These are phyloP conservation scores for Citrus inodora DNA, from an alignment of 345 rosid species.

Conservation along the genomic window DNA sequence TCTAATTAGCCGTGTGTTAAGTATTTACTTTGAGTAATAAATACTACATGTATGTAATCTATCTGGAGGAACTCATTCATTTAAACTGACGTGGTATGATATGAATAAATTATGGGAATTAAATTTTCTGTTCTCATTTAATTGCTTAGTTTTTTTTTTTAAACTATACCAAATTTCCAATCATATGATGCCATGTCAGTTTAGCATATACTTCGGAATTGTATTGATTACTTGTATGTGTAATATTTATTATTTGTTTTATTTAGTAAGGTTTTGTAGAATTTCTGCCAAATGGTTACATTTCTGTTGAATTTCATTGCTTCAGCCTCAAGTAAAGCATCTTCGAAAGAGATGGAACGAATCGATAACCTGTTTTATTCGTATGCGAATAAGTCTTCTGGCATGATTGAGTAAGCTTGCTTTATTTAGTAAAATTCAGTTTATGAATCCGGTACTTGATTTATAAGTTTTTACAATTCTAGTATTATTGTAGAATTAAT, in stretches of 20 bases:
- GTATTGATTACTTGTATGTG: not conserved
- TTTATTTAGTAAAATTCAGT: slow-evolving; percentile 4
- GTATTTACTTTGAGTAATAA: not conserved
- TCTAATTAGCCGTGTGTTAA: not conserved
- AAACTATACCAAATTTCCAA: not conserved
- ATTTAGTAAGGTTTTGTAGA: not conserved
- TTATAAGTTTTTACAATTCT: not conserved
- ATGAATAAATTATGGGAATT: not conserved
- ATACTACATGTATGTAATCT: not conserved
- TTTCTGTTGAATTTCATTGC: slow-evolving; percentile 4
- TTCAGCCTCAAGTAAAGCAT: slow-evolving; percentile 82
- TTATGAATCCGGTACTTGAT: not conserved
- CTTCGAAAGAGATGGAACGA: slow-evolving; percentile 91
- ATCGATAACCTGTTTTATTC: slow-evolving; percentile 68
- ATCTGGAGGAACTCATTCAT: not conserved
- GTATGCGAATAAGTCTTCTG: slow-evolving; percentile 69
- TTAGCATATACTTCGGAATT: too few species aligned
- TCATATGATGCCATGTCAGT: not conserved
- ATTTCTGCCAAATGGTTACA: not conserved
- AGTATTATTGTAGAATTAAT: not conserved
- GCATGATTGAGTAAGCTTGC: slow-evolving; percentile 79
- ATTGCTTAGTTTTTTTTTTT: not conserved
- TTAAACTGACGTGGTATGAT: not conserved
- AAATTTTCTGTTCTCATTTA: not conserved
- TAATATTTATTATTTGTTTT: not conserved